Base-by-base conservation (phyloP, 192 early-diverging fungal genomes). In the Backusella macrospora region DNA sequence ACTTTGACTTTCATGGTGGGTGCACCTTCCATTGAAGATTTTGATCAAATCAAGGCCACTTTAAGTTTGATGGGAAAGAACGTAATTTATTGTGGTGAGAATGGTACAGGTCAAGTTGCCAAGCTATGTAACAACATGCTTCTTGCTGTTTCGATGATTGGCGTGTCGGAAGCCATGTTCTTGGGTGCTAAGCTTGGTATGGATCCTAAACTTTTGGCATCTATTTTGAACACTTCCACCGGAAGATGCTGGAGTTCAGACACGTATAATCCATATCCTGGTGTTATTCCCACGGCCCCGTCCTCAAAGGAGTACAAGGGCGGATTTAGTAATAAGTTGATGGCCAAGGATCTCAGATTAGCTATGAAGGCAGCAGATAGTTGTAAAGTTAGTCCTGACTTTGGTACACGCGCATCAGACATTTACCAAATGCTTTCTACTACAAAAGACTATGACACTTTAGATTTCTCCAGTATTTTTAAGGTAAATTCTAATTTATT, bases 41-140 rank as follows among this genome's bases (percentile, higher is more conserved):
- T 94, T 78, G 87, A 92, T 26, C 29, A 67, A 3, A 92, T 89
- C 18, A 91, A 92, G 64, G 83, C 85, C 6, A 74, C 83, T 59
- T 71, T 95, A 49, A 71, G 76, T 46, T 75, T 80, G 48, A 99
- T 98, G 97, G 96, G 95, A 44, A 92, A 93, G 78, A 96, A 95
- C 68, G 91, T 98, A 68, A 88, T 94, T 16, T 84, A 92, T 76
- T 97, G 95, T 80, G 96, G 97, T 13, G 73, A 73, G 0, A 83
- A 89, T 78, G 96, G 96, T 3, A 91, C 89, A 13, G 96, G 96
- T 4, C 95, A 96, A 74, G 92, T 93, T 0, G 96, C 95, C 65
- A 99, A 99, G 80, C 96, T 99, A 62, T 95, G 94, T 85, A 99
- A 99, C 86, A 99, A 99, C 79, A 94, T 98, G 91, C 78, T 99